A percentile compares a stretch with the other conserved stretches of the same genome.
These are phyloP conservation scores for Kurtzmaniella quercitrusa DNA, from an alignment of 1,139 yeast species.

Conservation along the genomic window DNA sequence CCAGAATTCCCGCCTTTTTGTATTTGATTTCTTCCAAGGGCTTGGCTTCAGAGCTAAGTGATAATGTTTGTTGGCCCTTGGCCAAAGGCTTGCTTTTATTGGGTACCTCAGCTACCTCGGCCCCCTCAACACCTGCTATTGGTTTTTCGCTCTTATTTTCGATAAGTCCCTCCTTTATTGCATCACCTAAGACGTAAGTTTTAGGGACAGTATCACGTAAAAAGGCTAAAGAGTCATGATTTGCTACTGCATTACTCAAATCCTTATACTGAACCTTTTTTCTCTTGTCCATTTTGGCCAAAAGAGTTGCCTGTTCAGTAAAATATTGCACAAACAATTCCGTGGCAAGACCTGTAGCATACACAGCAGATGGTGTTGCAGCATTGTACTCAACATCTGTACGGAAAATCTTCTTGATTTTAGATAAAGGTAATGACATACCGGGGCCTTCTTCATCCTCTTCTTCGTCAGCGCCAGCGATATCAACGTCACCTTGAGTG, in stretches of 20 bases:
- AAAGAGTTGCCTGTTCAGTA: conserved; percentile 72
- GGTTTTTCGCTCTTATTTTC: conserved; percentile 19
- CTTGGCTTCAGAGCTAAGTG: conserved; percentile 13
- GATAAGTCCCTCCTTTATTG: conserved; percentile 46
- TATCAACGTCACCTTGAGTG: conserved; percentile 12
- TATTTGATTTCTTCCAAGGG: conserved; percentile 11
- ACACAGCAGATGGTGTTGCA: conserved; percentile 76
- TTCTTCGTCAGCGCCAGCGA: conserved; percentile 16
- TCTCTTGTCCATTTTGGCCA: conserved; percentile 66
- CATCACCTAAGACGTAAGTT: conserved; percentile 49
- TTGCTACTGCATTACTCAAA: conserved; percentile 65
- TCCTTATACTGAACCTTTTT: conserved; percentile 73
- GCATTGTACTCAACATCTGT: conserved; percentile 79
- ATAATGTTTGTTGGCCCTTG: conserved; percentile 38
- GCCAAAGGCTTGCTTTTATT: conserved; percentile 15
- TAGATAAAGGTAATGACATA: conserved; percentile 63
- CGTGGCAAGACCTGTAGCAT: conserved; percentile 82
- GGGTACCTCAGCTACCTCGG: conserved; percentile 8
- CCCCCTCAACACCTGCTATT: background rate
- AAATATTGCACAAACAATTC: conserved; percentile 79
- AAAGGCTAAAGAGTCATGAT: conserved; percentile 66
- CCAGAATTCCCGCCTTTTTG: conserved; percentile 34
- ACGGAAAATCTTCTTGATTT: conserved; percentile 79
- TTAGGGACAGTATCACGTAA: conserved; percentile 67
- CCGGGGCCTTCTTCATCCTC: conserved; percentile 19